These are phyloP conservation scores for Arthroderma uncinatum DNA, from an alignment of 2,329 filamentous ascomycete genomes.

Conservation along the genomic window DNA sequence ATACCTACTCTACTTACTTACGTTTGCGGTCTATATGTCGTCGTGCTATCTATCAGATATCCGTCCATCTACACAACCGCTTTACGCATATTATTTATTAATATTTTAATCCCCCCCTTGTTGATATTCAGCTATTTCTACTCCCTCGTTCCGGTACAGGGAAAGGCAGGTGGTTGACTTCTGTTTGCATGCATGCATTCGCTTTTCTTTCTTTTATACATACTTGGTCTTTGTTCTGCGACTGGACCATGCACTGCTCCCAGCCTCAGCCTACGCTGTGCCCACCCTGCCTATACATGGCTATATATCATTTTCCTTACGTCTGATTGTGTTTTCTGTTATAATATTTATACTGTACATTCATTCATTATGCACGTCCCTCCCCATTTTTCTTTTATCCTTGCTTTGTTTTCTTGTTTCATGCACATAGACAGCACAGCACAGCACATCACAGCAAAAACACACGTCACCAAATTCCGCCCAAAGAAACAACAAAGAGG, in stretches of 20 bases:
- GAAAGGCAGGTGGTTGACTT: conserved; percentile 3
- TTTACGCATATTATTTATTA: conserved; percentile 3
- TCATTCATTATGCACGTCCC: background rate
- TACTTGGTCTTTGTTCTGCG: background rate
- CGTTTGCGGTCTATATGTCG: background rate
- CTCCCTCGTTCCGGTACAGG: conserved; percentile 1
- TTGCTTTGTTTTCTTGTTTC: background rate
- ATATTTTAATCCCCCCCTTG: conserved; percentile 1
- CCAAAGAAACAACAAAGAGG: background rate
- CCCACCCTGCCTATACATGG: background rate
- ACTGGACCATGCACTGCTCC: background rate
- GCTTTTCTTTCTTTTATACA: conserved; percentile 1
- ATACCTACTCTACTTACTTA: background rate
- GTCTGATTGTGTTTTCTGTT: background rate
- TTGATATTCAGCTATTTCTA: background rate
- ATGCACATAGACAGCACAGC: conserved; percentile 1
- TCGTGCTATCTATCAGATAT: background rate
- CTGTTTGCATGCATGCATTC: conserved; percentile 5
- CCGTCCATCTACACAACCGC: background rate
- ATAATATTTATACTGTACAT: conserved; percentile 1
- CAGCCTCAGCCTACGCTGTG: background rate
- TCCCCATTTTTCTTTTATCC: background rate
- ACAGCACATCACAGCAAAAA: background rate
- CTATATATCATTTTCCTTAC: background rate
- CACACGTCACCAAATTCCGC: background rate